Evolutionary conservation across 192 early-diverging fungal genomes (phyloP), one percentile per base, ranked within the genome.

Genomic region (Coemansia sp.): DNA sequence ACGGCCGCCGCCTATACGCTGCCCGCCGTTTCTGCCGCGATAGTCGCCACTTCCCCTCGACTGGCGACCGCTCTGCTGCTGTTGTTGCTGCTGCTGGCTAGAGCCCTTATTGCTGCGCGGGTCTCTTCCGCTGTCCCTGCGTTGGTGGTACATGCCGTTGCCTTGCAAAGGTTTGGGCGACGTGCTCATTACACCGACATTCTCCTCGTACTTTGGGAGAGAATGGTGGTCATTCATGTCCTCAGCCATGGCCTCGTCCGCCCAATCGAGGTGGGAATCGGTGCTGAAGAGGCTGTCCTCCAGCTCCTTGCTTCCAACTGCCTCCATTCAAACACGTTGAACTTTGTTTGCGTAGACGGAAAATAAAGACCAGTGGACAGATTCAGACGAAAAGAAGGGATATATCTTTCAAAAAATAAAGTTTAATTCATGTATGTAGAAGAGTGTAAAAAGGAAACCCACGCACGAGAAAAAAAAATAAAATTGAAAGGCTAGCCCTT

Each of bases 241-340:
- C 45, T 75, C 73, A 13, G 61, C 62, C 49, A 67, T 75, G 15
- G 68, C 73, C 46, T 81, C 78, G 19, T 81, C 78, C 54, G 78
- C 78, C 78, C 78, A 81, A 66, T 81, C 78, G 73, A 81, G 72
- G 36, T 67, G 65, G 9, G 66, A 52, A n/a, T 74, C 73, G 35
- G 69, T 71, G 43, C 66, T 66, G 63, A 81, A 81, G 59, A 81
- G 69, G 69, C 78, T 81, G 66, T 81, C 78, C 63, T 81, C 78
- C 61, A 81, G 52, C 43, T 75, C 78, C 56, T 81, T 65, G 14
- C 62, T 69, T 34, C 66, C 65, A 56, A 72, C 59, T n/a, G 69
- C 36, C 58, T 66, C 77, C 78, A 81, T 81, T 67, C 49, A 13
- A 45, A 45, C 49, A 13, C 10, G 22, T 52, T 48, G 19, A 7